A percentile compares a stretch with the other conserved stretches of the same genome.
Evolutionary conservation across 495 filamentous ascomycete genomes (phyloP).

Genomic region (Astrothelium macrocarpum): DNA sequence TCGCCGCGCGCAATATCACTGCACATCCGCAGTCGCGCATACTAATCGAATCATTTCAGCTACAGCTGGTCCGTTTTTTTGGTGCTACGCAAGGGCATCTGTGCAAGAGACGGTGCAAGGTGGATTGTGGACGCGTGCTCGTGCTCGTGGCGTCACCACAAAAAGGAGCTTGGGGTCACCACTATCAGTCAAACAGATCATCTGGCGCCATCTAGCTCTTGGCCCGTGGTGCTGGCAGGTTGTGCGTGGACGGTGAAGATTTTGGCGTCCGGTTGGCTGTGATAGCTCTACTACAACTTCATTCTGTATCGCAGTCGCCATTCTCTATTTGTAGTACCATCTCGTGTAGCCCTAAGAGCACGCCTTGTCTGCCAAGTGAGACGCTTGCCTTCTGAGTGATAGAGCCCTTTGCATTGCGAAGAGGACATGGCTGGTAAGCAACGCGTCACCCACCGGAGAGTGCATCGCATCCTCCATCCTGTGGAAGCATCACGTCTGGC

Average conservation of each 20-base stretch:
- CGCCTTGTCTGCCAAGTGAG: background rate
- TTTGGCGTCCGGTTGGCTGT: background rate
- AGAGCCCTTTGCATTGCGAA: slow-evolving; percentile 5
- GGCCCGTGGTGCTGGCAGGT: background rate
- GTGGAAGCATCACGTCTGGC: background rate
- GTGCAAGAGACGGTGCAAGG: background rate
- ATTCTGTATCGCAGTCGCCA: slow-evolving; percentile 1
- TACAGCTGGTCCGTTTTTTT: background rate
- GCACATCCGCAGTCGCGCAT: background rate
- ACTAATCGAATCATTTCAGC: background rate
- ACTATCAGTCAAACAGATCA: background rate
- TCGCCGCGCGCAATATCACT: background rate
- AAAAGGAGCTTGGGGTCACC: background rate
- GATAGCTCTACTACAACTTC: slow-evolving; percentile 3
- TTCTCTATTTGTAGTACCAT: slow-evolving; percentile 7
- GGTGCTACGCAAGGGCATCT: background rate
- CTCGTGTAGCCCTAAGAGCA: background rate
- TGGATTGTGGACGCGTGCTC: background rate
- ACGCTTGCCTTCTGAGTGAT: background rate
- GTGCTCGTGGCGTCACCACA: background rate
- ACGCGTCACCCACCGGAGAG: slow-evolving; percentile 2
- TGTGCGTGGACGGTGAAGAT: slow-evolving; percentile 1
- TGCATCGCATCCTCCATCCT: background rate
- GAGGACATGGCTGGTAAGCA: slow-evolving; percentile 34
- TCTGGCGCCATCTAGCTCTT: background rate